Evolutionary conservation across 495 filamentous ascomycete genomes (phyloP), one percentile per base, ranked within the genome.

Genomic region (Xylaria sp.): DNA sequence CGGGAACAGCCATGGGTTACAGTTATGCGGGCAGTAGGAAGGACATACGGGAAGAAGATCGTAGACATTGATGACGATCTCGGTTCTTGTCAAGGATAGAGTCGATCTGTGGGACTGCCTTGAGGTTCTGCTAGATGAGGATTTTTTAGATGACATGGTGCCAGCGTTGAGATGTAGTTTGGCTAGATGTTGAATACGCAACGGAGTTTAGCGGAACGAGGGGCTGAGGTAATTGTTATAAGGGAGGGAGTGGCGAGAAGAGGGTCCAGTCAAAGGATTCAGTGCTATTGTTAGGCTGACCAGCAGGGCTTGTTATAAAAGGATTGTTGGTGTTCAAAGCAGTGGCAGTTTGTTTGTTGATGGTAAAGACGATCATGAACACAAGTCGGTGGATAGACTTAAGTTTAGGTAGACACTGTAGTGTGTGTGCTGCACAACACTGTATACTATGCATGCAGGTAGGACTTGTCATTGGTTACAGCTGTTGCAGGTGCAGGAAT

Each of bases 61-160:
- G 77, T 95, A 95, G 74, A 93, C 90, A 76, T 94, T 89, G 76
- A 95, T 93, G n/a, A 87, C 73, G 14, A 95, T 85, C 76, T 92
- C 88, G 12, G 90, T 94, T 72, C 90, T 92, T 63, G 88, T 87
- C 41, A 89, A 75, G 3, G 89, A 89, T 52, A 87, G 74, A 6
- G 88, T 91, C 43, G 86, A 86, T 37, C 88, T 80, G 70, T 88
- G 88, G 19, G 86, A 84, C 53, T 81, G 77, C 72, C 79, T 79
- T 14, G 75, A 77, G 4, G 73, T 53, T 55, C 73, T 74, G 40
- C 68, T 68, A 41, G 81, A 77, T 26, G 84, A 76, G 31, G 78
- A 74, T 52, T 81, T 82, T 48, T 85, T 81, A 17, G 84, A 77
- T 35, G 82, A 78, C 81, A 83, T 85, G 11, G 33, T 61, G 59